Evolutionary conservation across 441 rosid species (phyloP).

Genomic region (Pelargonium fulgidum): DNA sequence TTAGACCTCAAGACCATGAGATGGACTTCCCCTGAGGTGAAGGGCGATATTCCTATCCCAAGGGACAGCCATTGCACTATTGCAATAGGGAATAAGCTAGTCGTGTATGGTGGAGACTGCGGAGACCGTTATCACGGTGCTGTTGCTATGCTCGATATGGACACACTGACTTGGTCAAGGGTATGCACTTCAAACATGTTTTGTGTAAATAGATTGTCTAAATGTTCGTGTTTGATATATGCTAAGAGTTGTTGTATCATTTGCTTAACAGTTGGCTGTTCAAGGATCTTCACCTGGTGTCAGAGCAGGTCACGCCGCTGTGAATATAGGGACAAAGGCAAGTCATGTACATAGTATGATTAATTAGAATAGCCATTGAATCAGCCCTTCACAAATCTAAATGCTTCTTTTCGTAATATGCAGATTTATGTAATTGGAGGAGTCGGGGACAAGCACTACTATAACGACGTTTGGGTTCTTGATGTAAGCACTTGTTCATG

Average conservation of each 20-base stretch:
- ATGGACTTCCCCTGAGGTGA: conserved; percentile 50
- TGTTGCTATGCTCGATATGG: conserved; percentile 48
- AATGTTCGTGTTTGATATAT: neutral
- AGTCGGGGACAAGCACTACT: conserved; percentile 63
- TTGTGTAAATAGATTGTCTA: no score
- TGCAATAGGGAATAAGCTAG: conserved; percentile 38
- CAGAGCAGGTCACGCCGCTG: conserved; percentile 69
- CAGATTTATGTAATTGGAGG: conserved; percentile 68
- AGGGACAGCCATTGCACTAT: conserved; percentile 66
- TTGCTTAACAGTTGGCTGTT: conserved; percentile 36
- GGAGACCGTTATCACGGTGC: conserved; percentile 63
- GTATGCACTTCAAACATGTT: conserved; percentile 19
- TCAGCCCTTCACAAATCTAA: neutral
- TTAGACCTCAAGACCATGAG: conserved; percentile 54
- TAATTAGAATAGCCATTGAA: neutral
- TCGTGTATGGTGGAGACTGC: conserved; percentile 66
- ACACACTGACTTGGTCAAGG: conserved; percentile 51
- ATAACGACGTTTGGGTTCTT: conserved; percentile 62
- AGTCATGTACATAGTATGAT: conserved; percentile 15
- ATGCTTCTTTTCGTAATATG: conserved; percentile 4
- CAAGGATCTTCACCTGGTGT: conserved; percentile 55
- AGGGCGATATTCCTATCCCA: conserved; percentile 54
- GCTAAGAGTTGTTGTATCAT: neutral
- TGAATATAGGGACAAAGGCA: conserved; percentile 50
- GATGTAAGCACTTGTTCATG: conserved; percentile 39